Conservation (phyloP, 2,329 filamentous ascomycete species). For the Arthrobotrys iridis region DNA sequence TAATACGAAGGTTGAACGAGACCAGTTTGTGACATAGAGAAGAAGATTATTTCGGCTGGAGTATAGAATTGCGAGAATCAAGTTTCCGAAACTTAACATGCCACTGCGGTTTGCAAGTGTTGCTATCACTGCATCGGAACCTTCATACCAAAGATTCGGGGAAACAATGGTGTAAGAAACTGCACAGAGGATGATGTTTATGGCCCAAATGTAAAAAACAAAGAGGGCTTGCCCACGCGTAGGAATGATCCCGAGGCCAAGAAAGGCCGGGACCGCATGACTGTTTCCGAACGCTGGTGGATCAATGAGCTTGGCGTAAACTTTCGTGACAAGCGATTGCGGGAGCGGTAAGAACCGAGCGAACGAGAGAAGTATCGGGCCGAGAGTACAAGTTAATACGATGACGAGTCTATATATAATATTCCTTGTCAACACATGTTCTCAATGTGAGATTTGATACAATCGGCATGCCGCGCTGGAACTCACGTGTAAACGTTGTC, state of each 20-base stretch:
- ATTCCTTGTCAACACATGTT: background rate
- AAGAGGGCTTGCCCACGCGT: slow-evolving; percentile 61
- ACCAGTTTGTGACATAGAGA: slow-evolving; percentile 61
- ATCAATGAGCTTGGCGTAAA: slow-evolving; percentile 59
- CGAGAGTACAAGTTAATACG: slow-evolving; percentile 59
- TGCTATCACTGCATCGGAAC: slow-evolving; percentile 57
- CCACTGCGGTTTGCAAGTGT: slow-evolving; percentile 56
- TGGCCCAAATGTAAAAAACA: slow-evolving; percentile 59
- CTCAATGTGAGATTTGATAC: background rate
- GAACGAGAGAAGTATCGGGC: slow-evolving; percentile 60
- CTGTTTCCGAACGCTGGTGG: slow-evolving; percentile 59
- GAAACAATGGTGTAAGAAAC: slow-evolving; percentile 58
- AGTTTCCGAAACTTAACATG: slow-evolving; percentile 60
- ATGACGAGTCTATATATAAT: slow-evolving; percentile 51
- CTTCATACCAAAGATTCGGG: slow-evolving; percentile 58
- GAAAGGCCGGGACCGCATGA: slow-evolving; percentile 58
- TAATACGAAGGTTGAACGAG: slow-evolving; percentile 60
- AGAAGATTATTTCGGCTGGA: slow-evolving; percentile 62
- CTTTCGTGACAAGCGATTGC: slow-evolving; percentile 56
- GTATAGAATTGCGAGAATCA: slow-evolving; percentile 60
- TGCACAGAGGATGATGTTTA: slow-evolving; percentile 60
- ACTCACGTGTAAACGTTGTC: slow-evolving; percentile 38
- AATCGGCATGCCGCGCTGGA: background rate
- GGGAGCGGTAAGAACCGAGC: slow-evolving; percentile 60
- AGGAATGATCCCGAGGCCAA: slow-evolving; percentile 59